Conservation (phyloP, 2,329 filamentous ascomycete species). For the Fusarium multiceps region DNA sequence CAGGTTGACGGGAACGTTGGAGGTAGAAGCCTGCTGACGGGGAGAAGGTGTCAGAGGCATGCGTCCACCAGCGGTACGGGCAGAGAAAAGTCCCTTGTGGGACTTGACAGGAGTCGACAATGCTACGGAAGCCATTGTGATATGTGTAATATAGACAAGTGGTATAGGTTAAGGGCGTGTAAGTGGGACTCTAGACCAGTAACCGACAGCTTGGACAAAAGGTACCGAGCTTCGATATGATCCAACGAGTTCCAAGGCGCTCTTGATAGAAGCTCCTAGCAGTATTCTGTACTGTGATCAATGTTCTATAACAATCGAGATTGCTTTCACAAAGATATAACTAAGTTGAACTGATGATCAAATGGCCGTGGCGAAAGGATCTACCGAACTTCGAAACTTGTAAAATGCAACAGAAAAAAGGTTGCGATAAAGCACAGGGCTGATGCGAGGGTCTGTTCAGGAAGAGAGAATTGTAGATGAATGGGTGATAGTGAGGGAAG, state of each 20-base stretch:
- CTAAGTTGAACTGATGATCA: slow-evolving; percentile 61
- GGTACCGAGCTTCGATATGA: slow-evolving; percentile 53
- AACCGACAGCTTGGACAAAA: slow-evolving; percentile 59
- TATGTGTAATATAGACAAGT: slow-evolving; percentile 36
- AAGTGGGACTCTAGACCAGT: slow-evolving; percentile 54
- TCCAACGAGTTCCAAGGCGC: slow-evolving; percentile 68
- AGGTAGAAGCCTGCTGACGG: slow-evolving; percentile 68
- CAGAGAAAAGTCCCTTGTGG: slow-evolving; percentile 91
- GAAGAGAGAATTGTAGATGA: slow-evolving; percentile 36
- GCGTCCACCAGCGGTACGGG: slow-evolving; percentile 91
- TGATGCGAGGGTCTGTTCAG: slow-evolving; percentile 26
- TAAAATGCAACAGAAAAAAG: slow-evolving; percentile 39
- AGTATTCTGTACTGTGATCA: slow-evolving; percentile 56
- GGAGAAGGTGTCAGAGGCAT: slow-evolving; percentile 96
- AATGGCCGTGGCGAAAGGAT: slow-evolving; percentile 61
- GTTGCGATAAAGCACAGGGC: slow-evolving; percentile 39
- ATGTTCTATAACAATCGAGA: slow-evolving; percentile 61
- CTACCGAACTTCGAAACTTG: slow-evolving; percentile 56
- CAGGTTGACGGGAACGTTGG: slow-evolving; percentile 61
- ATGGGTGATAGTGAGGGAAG: slow-evolving; percentile 43
- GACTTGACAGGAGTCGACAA: slow-evolving; percentile 95
- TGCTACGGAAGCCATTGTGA: slow-evolving; percentile 80
- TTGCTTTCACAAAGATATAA: slow-evolving; percentile 55
- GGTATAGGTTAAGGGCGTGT: slow-evolving; percentile 26
- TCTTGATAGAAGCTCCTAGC: slow-evolving; percentile 69